Evolutionary conservation across 805 yeast species (phyloP).

Genomic region (Metschnikowia shivogae): DNA sequence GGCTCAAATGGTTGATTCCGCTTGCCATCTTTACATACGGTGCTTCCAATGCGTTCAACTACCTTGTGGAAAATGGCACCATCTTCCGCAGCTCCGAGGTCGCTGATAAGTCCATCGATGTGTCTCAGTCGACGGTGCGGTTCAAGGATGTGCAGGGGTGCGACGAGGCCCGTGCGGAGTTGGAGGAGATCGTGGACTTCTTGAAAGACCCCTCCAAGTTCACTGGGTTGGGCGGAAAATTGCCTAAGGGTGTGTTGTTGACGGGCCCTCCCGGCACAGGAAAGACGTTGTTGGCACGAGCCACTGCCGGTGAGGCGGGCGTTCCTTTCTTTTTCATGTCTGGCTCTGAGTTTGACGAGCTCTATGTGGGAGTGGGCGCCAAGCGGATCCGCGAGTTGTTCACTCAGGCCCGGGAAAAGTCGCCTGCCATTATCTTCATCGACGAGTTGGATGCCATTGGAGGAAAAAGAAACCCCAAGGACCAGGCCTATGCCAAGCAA

Average conservation of each 20-base stretch:
- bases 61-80: constrained; percentile 77
- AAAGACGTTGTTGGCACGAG: constrained; percentile 92
- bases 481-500: constrained; percentile 97
- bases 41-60: constrained; percentile 71
- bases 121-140: constrained; percentile 77
- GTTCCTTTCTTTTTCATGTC: constrained; percentile 98
- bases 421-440: constrained; percentile 95
- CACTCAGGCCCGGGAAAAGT: constrained; percentile 86
- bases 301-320: constrained; percentile 99
- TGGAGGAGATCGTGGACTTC: constrained; percentile 97
- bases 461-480: constrained; percentile 94
- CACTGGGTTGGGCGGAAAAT: constrained; percentile 94
- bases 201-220: constrained; percentile 93
- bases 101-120: constrained; percentile 77
- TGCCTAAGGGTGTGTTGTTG: constrained; percentile 93
- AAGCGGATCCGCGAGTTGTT: constrained; percentile 94
- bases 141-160: constrained; percentile 95
- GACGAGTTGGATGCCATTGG: constrained; percentile 99
- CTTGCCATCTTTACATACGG: constrained; percentile 78
- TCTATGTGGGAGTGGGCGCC: constrained; percentile 99
- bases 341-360: constrained; percentile 96
- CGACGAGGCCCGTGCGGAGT: constrained; percentile 96
- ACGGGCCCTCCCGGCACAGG: constrained; percentile 99
- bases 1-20: constrained; percentile 87
- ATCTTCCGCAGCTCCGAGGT: constrained; percentile 70